Percentiles rank a stretch among this genome's conserved stretches.
These are phyloP conservation scores for Ballota nigra DNA, from an alignment of 257 asterid species.

Conservation along the genomic window DNA sequence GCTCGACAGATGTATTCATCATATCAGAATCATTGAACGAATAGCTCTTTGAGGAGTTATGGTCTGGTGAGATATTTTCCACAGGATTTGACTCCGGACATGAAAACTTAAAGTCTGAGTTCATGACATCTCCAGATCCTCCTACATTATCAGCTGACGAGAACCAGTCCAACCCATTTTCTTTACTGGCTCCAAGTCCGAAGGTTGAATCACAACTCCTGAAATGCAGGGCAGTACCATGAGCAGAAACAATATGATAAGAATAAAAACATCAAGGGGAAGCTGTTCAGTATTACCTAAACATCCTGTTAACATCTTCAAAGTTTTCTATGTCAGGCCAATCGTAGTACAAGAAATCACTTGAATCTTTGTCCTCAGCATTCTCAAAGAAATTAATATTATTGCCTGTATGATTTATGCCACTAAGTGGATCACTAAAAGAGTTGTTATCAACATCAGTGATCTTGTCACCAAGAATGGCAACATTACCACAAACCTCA, in stretches of 20 bases:
- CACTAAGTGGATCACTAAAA: constrained; percentile 49
- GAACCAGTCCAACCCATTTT: constrained; percentile 71
- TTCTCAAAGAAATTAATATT: constrained; percentile 50
- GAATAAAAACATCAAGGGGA: constrained; percentile 5
- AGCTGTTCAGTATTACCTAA: constrained; percentile 52
- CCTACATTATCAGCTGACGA: constrained; percentile 55
- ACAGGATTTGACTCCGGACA: constrained; percentile 41
- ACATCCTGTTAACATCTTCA: constrained; percentile 83
- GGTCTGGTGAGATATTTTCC: constrained; percentile 32
- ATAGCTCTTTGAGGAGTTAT: constrained; percentile 32
- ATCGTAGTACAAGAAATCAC: constrained; percentile 53
- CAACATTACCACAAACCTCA: constrained; percentile 38
- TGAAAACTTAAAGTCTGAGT: constrained; percentile 48
- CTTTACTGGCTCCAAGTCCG: constrained; percentile 62
- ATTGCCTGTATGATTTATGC: constrained; percentile 41
- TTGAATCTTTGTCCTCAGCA: constrained; percentile 52
- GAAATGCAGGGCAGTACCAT: constrained; percentile 28
- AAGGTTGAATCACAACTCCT: constrained; percentile 81
- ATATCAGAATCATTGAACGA: constrained; percentile 36
- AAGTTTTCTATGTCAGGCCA: constrained; percentile 89
- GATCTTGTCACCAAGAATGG: constrained; percentile 36
- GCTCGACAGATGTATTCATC: constrained; percentile 32
- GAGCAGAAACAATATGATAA: constrained; percentile 11
- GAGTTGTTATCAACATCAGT: constrained; percentile 43
- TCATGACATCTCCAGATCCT: constrained; percentile 42